These are phyloP conservation scores for Annulohypoxylon maeteangense DNA, from an alignment of 495 filamentous ascomycete species.

Conservation along the genomic window DNA sequence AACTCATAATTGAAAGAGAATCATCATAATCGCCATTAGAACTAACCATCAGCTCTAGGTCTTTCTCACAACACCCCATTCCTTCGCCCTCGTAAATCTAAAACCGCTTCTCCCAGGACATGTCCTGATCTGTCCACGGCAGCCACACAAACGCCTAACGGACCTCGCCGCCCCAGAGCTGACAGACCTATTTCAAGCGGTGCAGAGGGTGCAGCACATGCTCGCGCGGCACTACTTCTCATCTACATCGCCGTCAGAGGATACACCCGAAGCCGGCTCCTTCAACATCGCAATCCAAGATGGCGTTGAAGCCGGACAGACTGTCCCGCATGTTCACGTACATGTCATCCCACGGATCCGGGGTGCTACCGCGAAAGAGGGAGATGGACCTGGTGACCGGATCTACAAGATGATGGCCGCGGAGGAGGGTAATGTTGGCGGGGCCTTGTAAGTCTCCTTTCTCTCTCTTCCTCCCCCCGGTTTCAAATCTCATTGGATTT, in stretches of 20 bases:
- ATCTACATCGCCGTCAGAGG: not conserved
- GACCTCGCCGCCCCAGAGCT: slow-evolving; percentile 80
- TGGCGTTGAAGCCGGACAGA: slow-evolving; percentile 86
- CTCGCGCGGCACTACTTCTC: slow-evolving; percentile 76
- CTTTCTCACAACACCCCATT: slow-evolving; percentile 82
- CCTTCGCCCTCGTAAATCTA: slow-evolving; percentile 90
- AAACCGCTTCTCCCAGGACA: slow-evolving; percentile 95
- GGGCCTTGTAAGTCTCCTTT: slow-evolving; percentile 60
- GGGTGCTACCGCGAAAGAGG: slow-evolving; percentile 55
- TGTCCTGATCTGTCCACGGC: slow-evolving; percentile 79
- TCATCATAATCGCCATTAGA: not conserved
- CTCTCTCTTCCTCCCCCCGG: not conserved
- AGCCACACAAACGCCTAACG: slow-evolving; percentile 73
- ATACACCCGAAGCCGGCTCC: slow-evolving; percentile 57
- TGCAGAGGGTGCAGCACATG: slow-evolving; percentile 82
- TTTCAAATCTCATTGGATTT: not conserved
- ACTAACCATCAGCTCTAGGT: slow-evolving; percentile 62
- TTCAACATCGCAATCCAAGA: slow-evolving; percentile 96
- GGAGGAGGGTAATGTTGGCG: slow-evolving; percentile 85
- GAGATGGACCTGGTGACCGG: slow-evolving; percentile 62
- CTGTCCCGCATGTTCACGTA: slow-evolving; percentile 88
- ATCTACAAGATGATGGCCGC: slow-evolving; percentile 86
- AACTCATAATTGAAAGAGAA: not conserved
- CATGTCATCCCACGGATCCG: slow-evolving; percentile 86
- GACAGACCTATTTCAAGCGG: slow-evolving; percentile 84